Evolutionary conservation across 768 basidiomycete species (phyloP), one percentile per base, ranked within the genome.

Genomic region (Tricholoma flavovirens): DNA sequence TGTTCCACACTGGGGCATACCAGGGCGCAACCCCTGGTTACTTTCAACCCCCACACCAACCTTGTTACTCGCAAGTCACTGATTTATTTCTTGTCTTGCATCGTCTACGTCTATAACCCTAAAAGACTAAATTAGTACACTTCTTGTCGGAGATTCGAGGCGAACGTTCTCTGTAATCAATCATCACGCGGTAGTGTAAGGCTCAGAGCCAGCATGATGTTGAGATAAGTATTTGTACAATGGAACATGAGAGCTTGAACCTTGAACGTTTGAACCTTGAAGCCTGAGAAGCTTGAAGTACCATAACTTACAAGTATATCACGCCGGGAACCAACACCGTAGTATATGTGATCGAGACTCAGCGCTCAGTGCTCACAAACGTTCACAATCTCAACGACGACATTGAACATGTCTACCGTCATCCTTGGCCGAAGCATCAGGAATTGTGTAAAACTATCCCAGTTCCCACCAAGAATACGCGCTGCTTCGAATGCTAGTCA

Each of bases 41-140:
- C 24, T 26, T 26, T 26, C 24, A 26, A 26, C 24, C 24, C 24
- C 3, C 5, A 5, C 5, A 26, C 2, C 24, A 26, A 26, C 5
- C 24, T 32, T 12, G 30, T 50, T 17, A n/a, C 30, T 35, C 10
- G 2, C 3, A 10, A 49, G 30, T 8, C 22, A 12, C 48, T n/a
- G 19, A 19, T 36, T 53, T 30, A 43, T 59, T 54, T 33, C 35
- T 51, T 22, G 24, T 26, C 24, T 26, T 26, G 51, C 43, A 32
- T n/a, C n/a, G 56, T 64, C 53, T 61, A 62, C 49, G 56, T 58
- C n/a, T 57, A 54, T 40, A 42, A 42, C 56, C 56, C 56, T 59
- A 61, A 60, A 49, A 38, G 38, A 59, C 56, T 62, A 42, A 58
- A 62, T 62, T 64, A 32, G 63, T 54, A 62, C 48, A n/a, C n/a